Percentiles rank a stretch among this genome's conserved stretches.
phyloP scores from a whole-genome alignment of 2,329 filamentous ascomycete species.

The Lachnellula cervina region DNA sequence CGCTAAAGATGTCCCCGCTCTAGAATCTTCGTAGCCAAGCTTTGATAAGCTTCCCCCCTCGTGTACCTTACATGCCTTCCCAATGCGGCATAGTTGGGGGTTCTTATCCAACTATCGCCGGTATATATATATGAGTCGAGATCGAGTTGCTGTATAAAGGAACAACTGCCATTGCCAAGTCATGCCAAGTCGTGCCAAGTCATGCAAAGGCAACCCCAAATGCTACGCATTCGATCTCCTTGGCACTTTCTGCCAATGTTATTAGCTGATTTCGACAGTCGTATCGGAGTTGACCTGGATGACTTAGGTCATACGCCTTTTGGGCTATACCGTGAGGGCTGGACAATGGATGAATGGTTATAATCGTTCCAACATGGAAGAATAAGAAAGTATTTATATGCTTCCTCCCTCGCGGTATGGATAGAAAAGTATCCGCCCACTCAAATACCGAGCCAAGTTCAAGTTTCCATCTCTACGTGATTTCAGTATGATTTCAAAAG shows the following conservation, averaged over 20 bases:
- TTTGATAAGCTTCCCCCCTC: constrained; percentile 1
- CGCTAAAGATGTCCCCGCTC: too few relatives aligned
- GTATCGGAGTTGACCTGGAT: background rate
- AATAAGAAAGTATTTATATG: constrained; percentile 4
- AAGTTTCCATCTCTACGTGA: background rate
- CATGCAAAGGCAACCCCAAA: background rate
- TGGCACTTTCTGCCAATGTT: constrained; percentile 3
- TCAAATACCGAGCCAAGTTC: background rate
- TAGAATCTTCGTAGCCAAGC: background rate
- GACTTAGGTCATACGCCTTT: background rate
- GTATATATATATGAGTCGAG: background rate
- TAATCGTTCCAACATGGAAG: background rate
- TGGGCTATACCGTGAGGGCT: background rate
- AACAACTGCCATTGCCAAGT: constrained; percentile 10
- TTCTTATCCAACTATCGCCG: background rate
- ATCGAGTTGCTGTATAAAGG: constrained; percentile 9
- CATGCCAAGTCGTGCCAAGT: constrained; percentile 10
- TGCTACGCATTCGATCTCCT: constrained; percentile 1
- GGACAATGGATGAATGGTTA: background rate
- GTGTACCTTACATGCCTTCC: constrained; percentile 9
- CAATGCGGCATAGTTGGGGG: constrained; percentile 4
- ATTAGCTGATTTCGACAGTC: constrained; percentile 7
- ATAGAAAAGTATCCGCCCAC: background rate
- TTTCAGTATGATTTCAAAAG: constrained; percentile 19
- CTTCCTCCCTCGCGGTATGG: background rate